A percentile compares a stretch with the other conserved stretches of the same genome.
Evolutionary conservation across 345 rosid species (phyloP).

Genomic region (Combretum micranthum): DNA sequence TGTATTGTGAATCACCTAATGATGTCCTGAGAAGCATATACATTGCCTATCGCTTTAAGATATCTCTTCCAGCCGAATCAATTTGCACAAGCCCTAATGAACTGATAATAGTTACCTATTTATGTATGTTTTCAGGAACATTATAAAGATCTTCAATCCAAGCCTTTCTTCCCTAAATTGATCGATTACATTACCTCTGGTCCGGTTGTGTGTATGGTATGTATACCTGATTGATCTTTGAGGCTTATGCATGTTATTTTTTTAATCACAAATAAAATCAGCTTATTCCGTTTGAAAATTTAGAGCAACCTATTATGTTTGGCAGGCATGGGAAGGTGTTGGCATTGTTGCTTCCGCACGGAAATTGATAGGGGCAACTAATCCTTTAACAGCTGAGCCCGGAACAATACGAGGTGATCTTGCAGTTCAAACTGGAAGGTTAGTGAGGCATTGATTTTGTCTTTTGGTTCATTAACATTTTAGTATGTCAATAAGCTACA

Average conservation of each 20-base stretch:
- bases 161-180: constrained; percentile 77
- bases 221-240: constrained; percentile 2
- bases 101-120: neutral
- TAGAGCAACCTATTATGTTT: neutral
- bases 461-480: neutral
- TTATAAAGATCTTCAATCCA: constrained; percentile 81
- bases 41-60: too few relatives aligned
- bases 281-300: neutral
- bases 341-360: constrained; percentile 96
- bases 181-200: constrained; percentile 87
- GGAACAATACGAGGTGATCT: constrained; percentile 96
- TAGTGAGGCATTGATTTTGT: constrained; percentile 11
- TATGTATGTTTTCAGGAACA: constrained; percentile 51
- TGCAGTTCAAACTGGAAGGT: constrained; percentile 99
- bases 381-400: constrained; percentile 98
- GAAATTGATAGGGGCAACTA: constrained; percentile 81
- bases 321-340: constrained; percentile 93
- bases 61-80: too few relatives aligned
- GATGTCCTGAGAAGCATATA: too few relatives aligned
- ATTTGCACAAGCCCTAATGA: too few relatives aligned
- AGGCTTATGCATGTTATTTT: too few relatives aligned
- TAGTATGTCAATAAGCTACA: too few relatives aligned
- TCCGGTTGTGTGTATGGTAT: constrained; percentile 94
- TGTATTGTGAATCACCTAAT: too few relatives aligned
- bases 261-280: too few relatives aligned